These are phyloP conservation scores for Zoysia pacifica DNA, from an alignment of 176 grass and related monocot species.

Conservation along the genomic window DNA sequence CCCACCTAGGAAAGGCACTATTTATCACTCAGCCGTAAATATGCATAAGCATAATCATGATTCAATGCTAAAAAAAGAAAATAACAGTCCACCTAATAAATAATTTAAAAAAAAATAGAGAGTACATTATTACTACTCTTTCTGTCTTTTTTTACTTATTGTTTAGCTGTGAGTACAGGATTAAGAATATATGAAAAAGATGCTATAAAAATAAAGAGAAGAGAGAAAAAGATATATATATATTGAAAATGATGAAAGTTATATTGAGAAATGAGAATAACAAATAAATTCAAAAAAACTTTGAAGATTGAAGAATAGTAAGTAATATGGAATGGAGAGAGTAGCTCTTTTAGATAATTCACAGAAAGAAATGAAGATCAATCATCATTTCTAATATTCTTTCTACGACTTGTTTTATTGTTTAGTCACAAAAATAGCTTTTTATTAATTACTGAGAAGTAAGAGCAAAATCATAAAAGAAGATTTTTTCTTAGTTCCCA, in stretches of 20 bases:
- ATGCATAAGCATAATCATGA: neutral
- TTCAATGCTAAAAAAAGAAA: neutral
- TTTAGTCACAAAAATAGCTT: neutral
- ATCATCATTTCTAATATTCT: neutral
- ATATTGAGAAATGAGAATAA: no score
- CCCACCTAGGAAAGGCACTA: conserved; percentile 17
- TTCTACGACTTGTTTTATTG: conserved; percentile 1
- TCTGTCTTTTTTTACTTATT: no score
- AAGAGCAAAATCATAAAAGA: neutral
- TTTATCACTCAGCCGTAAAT: neutral
- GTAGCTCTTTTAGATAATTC: no score
- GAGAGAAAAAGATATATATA: no score
- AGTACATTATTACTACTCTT: neutral
- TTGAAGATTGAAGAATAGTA: no score
- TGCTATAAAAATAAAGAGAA: no score
- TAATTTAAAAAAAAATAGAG: neutral
- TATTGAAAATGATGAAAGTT: no score
- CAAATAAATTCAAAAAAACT: no score
- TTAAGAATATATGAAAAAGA: no score
- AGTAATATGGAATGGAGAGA: no score
- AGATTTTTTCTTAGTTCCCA: neutral
- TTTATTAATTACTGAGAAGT: neutral
- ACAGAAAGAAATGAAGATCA: no score
- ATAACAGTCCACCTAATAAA: neutral
- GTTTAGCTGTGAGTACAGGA: no score